Evolutionary conservation across 192 early-diverging fungal species (phyloP).

Genomic region (Rhizophagus sp.): DNA sequence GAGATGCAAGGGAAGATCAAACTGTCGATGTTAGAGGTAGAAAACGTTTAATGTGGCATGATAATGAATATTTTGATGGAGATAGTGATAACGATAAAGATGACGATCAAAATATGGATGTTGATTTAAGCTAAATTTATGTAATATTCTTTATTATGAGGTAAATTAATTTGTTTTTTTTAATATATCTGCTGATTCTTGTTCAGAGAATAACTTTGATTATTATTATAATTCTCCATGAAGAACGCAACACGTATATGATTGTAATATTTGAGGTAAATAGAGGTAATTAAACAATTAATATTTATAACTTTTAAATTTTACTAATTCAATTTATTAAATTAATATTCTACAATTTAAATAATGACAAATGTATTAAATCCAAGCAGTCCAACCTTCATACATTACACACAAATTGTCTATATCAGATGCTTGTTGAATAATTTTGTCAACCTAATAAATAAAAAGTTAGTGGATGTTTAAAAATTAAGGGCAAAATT

Average conservation of each 20-base stretch:
- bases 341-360: too few species aligned
- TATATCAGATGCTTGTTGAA: conserved; percentile 63
- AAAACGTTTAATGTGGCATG: neutral
- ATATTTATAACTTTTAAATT: too few species aligned
- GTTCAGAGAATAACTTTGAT: too few species aligned
- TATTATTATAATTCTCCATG: too few species aligned
- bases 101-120: neutral
- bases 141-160: neutral
- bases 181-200: too few species aligned
- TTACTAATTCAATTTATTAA: too few species aligned
- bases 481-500: neutral
- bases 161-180: too few species aligned
- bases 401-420: conserved; percentile 81
- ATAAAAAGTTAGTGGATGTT: neutral
- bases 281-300: too few species aligned
- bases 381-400: conserved; percentile 90
- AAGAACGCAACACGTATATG: too few species aligned
- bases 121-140: neutral
- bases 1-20: conserved; percentile 46
- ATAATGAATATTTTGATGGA: conserved; percentile 31
- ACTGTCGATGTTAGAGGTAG: conserved; percentile 25
- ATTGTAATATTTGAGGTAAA: too few species aligned
- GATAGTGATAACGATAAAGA: conserved; percentile 25
- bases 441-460: conserved; percentile 57
- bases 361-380: conserved; percentile 43